A percentile compares a stretch with the other conserved stretches of the same genome.
Conservation (phyloP, 371 early-diverging fungal species). For the Nematocida ausubeli region DNA sequence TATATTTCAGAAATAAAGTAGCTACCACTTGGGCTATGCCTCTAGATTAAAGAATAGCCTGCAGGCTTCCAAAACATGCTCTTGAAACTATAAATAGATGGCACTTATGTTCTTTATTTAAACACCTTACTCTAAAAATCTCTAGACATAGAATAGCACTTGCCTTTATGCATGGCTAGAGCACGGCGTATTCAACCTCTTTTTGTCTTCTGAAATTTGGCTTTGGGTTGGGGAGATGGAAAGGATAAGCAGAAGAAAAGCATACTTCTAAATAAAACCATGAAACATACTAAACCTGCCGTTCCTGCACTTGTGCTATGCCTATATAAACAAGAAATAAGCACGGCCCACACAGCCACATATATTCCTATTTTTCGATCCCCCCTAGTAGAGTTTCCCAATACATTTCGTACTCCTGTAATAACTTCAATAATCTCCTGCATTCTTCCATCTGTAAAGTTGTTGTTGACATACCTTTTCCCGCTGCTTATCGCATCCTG, state of each 20-base stretch:
- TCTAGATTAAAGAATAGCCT: too few species aligned
- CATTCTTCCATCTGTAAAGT: constrained; percentile 60
- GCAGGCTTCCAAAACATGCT: too few species aligned
- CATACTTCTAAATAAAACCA: not conserved
- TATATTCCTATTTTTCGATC: constrained; percentile 26
- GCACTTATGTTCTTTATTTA: too few species aligned
- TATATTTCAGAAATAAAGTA: too few species aligned
- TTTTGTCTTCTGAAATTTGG: too few species aligned
- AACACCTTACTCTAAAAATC: too few species aligned
- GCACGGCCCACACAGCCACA: not conserved
- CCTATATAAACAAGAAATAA: not conserved
- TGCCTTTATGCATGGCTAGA: too few species aligned
- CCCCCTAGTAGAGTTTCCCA: constrained; percentile 54
- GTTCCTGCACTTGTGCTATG: not conserved
- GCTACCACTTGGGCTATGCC: too few species aligned
- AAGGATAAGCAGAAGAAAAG: not conserved
- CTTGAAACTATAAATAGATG: too few species aligned
- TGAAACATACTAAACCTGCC: not conserved
- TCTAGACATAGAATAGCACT: too few species aligned
- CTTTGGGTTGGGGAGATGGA: constrained; percentile 39
- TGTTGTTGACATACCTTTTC: constrained; percentile 67
- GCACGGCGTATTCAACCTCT: too few species aligned
- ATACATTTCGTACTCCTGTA: constrained; percentile 44
- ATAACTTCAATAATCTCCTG: constrained; percentile 64
- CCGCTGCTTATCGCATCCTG: constrained; percentile 60